Base-by-base conservation (phyloP, 2,329 filamentous ascomycete species). In the Sphaceloma murrayae region DNA sequence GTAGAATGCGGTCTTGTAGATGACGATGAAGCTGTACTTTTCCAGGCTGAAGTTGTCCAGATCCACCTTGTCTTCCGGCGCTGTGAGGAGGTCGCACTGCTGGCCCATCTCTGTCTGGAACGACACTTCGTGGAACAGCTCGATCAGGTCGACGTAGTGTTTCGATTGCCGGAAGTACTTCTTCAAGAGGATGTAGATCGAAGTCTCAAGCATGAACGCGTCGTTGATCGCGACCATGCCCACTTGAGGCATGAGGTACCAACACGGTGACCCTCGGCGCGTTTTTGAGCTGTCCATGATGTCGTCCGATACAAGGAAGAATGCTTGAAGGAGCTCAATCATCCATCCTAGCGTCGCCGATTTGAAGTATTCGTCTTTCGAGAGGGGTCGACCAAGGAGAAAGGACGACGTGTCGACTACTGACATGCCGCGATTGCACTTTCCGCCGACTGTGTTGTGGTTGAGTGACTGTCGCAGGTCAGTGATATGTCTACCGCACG, bases 1-100 rank as follows among this genome's bases (percentile, higher is more conserved):
- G 74, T 98, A 98, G 73, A 93, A 98, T 42, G 91, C 88, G 17
- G 91, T 98, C 79, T 98, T 98, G 80, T 94, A 96, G 67, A 94
- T 85, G 69, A 98, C 91, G 60, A 98, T 98, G 74, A 96, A 98
- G 57, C 74, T 80, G 73, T 94, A 94, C 74, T 94, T 98, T 50
- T 88, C 76, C 66, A 95, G 74, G 64, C 80, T 87, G 74, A 98
- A 98, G 72, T 94, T 94, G 74, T 85, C 73, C 52, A 98, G 80
- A 67, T 96, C 80, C 59, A 96, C 84, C 50, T 80, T 73, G 64
- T 95, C 88, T 69, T 98, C 91, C 31, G 91, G 91, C 27, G 91
- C 91, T 34, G 91, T 98, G 62, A 96, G 78, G 52, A 98, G 73
- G 64, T 98, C 91, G 65, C 87, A 93, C 46, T 87, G 73, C 74